Base-by-base conservation (phyloP, 1,284 basidiomycete genomes). In the Fomitopsis schrenkii region DNA sequence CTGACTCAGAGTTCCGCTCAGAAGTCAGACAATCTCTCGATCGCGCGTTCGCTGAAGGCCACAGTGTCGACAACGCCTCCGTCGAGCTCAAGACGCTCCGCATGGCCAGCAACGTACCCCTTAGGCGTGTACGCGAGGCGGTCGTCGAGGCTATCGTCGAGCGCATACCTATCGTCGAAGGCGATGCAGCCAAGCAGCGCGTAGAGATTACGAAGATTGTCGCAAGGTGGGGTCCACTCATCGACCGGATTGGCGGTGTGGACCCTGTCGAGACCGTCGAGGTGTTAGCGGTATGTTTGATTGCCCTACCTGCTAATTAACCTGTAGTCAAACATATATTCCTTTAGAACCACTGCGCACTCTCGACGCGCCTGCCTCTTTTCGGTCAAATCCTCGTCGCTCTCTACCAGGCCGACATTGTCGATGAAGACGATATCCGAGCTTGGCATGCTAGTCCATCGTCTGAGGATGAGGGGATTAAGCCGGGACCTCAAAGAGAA, bases 61-160 rank as follows among this genome's bases (percentile, higher is more conserved):
- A 97, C 76, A 91, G 90, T 5, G 86, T 95, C 57, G 94, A 96
- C 69, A 94, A 97, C 75, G 94, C 94, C 0, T 83, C 93, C 0
- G 93, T 97, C 67, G 94, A 97, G 72, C 83, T 97, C 67, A 97
- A 96, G 80, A 97, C 94, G 57, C 82, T 97, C 58, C 88, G 95
- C 53, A 97, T 97, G 95, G 93, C 94, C 46, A 91, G 87, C 66
- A 97, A 97, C 71, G 95, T 96, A 52, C 83, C 91, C 4, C 81
- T 95, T 30, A 80, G 80, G 19, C 82, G 86, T 63, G 94, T 97
- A 53, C 83, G 90, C 58, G 88, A 90, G 72, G 88, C 88, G 15
- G 93, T 95, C 33, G 81, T 96, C 38, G 81, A 80, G 19, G 87
- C 84, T 35, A 81, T 94, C 60, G 88, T 93, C 58, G 84, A 87